phyloP scores from a whole-genome alignment of 352 stramenopile species.

The Halophytophthora polymorphica region DNA sequence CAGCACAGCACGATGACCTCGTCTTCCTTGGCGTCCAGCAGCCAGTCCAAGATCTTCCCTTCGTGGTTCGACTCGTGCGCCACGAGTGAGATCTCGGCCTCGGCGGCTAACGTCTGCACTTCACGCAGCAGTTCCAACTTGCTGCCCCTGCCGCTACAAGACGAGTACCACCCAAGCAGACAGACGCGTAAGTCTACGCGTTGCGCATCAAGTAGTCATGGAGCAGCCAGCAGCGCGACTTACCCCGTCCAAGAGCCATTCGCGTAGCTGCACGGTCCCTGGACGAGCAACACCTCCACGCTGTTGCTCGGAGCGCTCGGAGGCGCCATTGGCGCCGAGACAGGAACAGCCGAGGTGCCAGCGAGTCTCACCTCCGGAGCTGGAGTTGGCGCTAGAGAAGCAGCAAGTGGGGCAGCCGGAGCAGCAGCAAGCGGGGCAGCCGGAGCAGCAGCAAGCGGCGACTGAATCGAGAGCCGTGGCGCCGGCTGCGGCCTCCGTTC shows the following conservation, averaged over 20 bases:
- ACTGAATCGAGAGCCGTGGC: neutral
- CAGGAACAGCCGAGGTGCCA: too few species aligned
- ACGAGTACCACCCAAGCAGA: too few species aligned
- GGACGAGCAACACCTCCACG: constrained; percentile 19
- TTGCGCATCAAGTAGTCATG: neutral
- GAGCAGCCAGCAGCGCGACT: neutral
- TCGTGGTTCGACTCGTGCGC: constrained; percentile 24
- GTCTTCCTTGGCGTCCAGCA: constrained; percentile 19
- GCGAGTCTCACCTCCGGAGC: too few species aligned
- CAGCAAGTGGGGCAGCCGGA: neutral
- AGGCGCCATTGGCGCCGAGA: too few species aligned
- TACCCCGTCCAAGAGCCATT: constrained; percentile 15
- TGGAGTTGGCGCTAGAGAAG: neutral
- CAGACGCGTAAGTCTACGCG: neutral
- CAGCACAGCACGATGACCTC: constrained; percentile 37
- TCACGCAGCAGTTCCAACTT: constrained; percentile 17
- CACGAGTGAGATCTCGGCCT: constrained; percentile 14
- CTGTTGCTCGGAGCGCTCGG: constrained; percentile 2
- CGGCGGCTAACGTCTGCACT: constrained; percentile 12
- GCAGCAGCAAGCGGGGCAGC: neutral
- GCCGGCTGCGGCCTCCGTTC: constrained; percentile 6
- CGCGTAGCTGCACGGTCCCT: constrained; percentile 20
- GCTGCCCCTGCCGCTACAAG: constrained; percentile 2
- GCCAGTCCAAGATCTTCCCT: constrained; percentile 21
- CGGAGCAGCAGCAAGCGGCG: neutral